Percentiles rank a stretch among this genome's conserved stretches.
phyloP scores from a whole-genome alignment of 2,329 filamentous ascomycete genomes.

The Colletotrichum sp. region DNA sequence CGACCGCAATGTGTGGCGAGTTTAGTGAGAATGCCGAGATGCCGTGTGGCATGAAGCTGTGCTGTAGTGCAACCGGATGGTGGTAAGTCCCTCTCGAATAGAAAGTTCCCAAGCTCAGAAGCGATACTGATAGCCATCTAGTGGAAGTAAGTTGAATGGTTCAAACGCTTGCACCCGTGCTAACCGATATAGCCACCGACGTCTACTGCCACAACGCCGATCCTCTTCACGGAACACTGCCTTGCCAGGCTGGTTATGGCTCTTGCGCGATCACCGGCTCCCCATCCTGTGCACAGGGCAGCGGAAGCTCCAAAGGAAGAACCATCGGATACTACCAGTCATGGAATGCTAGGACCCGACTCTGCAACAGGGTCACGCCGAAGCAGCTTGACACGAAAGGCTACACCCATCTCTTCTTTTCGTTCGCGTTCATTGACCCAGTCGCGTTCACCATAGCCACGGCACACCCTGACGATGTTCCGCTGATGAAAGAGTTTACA shows the following conservation, averaged over 20 bases:
- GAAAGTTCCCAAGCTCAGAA: background rate
- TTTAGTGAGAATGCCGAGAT: background rate
- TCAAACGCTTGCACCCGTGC: background rate
- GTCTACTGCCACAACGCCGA: background rate
- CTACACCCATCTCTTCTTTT: background rate
- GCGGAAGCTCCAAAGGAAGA: background rate
- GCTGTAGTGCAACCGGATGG: background rate
- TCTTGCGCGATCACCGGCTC: background rate
- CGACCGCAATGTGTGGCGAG: background rate
- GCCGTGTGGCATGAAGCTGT: background rate
- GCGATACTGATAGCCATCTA: background rate
- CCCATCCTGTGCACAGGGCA: background rate
- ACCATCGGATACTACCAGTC: background rate
- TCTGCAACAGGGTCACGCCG: background rate
- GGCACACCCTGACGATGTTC: background rate
- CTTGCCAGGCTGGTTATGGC: background rate
- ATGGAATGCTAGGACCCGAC: background rate
- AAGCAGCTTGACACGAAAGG: background rate
- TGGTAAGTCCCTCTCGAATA: background rate
- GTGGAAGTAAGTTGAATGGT: background rate
- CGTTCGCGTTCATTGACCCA: background rate
- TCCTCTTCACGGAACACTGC: background rate
- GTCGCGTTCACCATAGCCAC: background rate
- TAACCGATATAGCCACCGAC: background rate
- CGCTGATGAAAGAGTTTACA: constrained; percentile 33